Conservation (phyloP, 2,329 filamentous ascomycete species). For the Cercospora zeina region DNA sequence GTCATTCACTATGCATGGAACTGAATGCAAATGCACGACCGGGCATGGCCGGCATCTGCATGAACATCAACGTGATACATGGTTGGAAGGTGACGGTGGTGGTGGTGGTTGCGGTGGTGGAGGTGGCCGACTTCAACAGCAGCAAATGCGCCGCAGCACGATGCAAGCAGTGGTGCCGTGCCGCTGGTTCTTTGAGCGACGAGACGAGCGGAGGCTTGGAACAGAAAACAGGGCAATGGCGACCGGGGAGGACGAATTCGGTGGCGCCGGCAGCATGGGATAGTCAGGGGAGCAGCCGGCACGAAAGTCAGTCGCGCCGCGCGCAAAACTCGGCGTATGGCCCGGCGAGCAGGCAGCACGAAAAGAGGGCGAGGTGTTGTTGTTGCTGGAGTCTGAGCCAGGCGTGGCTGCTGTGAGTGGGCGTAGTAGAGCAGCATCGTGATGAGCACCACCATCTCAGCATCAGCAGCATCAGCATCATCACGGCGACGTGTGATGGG, state of each 20-base stretch:
- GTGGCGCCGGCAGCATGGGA: slow-evolving; percentile 1
- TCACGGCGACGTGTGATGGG: background rate
- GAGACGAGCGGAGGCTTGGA: background rate
- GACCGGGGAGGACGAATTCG: background rate
- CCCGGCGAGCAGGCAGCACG: background rate
- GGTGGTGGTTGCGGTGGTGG: background rate
- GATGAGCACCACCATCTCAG: background rate
- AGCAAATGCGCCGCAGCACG: background rate
- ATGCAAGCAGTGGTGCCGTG: slow-evolving; percentile 1
- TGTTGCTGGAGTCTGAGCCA: background rate
- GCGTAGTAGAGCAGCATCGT: background rate
- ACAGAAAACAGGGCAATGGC: background rate
- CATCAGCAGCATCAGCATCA: too few relatives aligned
- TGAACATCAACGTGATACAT: background rate
- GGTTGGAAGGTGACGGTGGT: background rate
- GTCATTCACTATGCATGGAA: background rate
- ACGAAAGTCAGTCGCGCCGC: background rate
- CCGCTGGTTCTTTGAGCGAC: slow-evolving; percentile 7
- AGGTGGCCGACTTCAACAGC: background rate
- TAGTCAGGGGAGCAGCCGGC: slow-evolving; percentile 7
- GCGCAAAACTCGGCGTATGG: background rate
- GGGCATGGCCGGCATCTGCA: slow-evolving; percentile 1
- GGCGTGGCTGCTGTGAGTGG: background rate
- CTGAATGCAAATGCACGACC: background rate
- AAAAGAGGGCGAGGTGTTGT: background rate